Base-by-base conservation (phyloP, 2,329 filamentous ascomycete species). In the Fusarium equiseti region DNA sequence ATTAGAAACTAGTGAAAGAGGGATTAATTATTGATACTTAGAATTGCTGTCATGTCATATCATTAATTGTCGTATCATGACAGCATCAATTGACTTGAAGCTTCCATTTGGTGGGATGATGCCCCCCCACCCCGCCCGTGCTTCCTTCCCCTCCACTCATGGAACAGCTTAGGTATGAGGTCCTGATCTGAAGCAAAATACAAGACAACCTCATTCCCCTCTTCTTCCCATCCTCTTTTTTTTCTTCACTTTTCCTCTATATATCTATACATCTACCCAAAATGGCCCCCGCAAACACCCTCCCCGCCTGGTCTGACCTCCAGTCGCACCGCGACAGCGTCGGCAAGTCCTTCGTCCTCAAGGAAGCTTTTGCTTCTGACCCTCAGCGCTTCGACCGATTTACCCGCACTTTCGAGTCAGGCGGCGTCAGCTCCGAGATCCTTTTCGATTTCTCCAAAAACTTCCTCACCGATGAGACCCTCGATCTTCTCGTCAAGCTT, bases 391-490 rank as follows among this genome's bases (percentile, higher is more conserved):
- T 98, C 86, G 83, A 91, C 78, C 97, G 96, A 84, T 95, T 97
- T 86, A 92, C 90, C 80, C 92, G 91, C 81, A 93, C 89, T 78
- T 97, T 98, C 83, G 85, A 88, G 75, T 94, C 97, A 83, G 86
- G 90, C 31, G 95, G 88, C 56, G 91, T 92, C 74, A 93, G 97
- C 78, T 91, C 90, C 75, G 94, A 98, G 73, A 96, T 97, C 77
- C 89, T 99, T 71, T 99, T 98, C 83, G 96, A 99, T 83, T 99
- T 97, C 85, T 96, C 92, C 86, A 99, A 99, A 90, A 99, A 99
- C 89, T 95, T 99, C 83, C 82, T 98, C 77, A 96, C 92, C 68
- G 93, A 97, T 75, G 95, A 98, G 84, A 98, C 95, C 7, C 86
- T 98, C 54, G 87, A 91, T 72, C 88, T 97, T 52, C 89, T 99